These are phyloP conservation scores for Pseudogymnoascus sp. DNA, from an alignment of 2,329 filamentous ascomycete genomes.

Conservation along the genomic window DNA sequence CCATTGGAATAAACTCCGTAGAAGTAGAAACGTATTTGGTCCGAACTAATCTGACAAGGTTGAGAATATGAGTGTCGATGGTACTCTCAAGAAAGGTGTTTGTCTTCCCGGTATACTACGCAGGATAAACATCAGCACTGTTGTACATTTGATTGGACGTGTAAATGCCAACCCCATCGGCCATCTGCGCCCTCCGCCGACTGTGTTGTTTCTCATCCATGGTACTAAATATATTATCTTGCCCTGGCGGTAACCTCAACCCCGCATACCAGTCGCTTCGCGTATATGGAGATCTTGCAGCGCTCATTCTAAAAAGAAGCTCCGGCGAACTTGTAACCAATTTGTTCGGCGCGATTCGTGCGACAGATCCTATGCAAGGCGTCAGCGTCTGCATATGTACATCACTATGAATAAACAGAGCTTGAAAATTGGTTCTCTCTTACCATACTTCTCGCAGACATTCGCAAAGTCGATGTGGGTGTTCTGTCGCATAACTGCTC, in stretches of 20 bases:
- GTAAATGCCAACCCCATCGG: background rate
- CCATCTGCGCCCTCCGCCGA: constrained; percentile 8
- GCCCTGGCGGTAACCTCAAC: background rate
- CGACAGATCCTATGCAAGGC: constrained; percentile 15
- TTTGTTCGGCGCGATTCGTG: constrained; percentile 22
- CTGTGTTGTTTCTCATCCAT: constrained; percentile 7
- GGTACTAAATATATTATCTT: constrained; percentile 10
- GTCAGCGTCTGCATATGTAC: background rate
- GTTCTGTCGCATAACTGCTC: background rate
- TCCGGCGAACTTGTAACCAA: constrained; percentile 20
- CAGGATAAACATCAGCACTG: constrained; percentile 3
- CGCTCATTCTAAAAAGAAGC: constrained; percentile 17
- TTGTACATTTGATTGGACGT: background rate
- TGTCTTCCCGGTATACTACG: constrained; percentile 42
- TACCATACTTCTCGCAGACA: constrained; percentile 8
- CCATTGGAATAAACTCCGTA: constrained; percentile 31
- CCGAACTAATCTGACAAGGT: constrained; percentile 38
- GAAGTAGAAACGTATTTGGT: constrained; percentile 37
- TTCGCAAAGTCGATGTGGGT: constrained; percentile 7
- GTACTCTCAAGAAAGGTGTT: constrained; percentile 35
- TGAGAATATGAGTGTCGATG: constrained; percentile 32
- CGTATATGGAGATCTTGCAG: constrained; percentile 19
- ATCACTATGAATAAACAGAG: background rate
- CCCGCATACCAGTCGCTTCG: constrained; percentile 17
- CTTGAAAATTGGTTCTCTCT: background rate